These are phyloP conservation scores for Sphaerostilbella broomeana DNA, from an alignment of 2,329 filamentous ascomycete species.

Conservation along the genomic window DNA sequence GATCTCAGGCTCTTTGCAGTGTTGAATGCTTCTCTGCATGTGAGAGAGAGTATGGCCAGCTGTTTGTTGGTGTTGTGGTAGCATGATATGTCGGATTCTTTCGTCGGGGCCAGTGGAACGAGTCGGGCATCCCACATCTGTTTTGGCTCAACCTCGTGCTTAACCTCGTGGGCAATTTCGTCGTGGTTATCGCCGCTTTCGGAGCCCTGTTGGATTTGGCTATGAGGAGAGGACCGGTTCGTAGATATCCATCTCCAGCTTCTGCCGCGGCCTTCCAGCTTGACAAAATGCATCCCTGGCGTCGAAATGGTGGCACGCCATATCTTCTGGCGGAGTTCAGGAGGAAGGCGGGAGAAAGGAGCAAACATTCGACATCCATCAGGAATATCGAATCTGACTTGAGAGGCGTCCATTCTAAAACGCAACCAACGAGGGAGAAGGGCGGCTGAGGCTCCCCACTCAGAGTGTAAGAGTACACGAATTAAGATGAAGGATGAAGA, in stretches of 20 bases:
- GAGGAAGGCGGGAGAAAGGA: slow-evolving; percentile 27
- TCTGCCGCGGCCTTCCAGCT: slow-evolving; percentile 19
- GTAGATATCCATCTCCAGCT: slow-evolving; percentile 20
- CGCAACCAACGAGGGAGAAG: not conserved
- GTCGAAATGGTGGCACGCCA: slow-evolving; percentile 26
- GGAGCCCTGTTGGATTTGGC: not conserved
- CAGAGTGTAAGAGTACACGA: not conserved
- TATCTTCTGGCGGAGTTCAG: slow-evolving; percentile 30
- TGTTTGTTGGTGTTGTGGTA: slow-evolving; percentile 24
- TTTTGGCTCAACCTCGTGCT: slow-evolving; percentile 17
- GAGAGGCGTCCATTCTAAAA: not conserved
- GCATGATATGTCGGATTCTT: slow-evolving; percentile 28
- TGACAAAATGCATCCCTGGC: slow-evolving; percentile 32
- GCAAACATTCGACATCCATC: slow-evolving; percentile 25
- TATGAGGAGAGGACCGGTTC: slow-evolving; percentile 5
- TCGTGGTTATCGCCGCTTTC: slow-evolving; percentile 16
- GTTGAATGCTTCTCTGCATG: slow-evolving; percentile 23
- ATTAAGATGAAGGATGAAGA: too few relatives aligned
- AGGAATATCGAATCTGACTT: slow-evolving; percentile 28
- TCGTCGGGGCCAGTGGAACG: slow-evolving; percentile 22
- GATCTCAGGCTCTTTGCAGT: slow-evolving; percentile 18
- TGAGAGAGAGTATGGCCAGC: slow-evolving; percentile 21
- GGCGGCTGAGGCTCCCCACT: not conserved
- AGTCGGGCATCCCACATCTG: slow-evolving; percentile 17
- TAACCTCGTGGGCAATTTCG: slow-evolving; percentile 20